phyloP scores from a whole-genome alignment of 352 stramenopile species.

The Aphanomyces invadans region DNA sequence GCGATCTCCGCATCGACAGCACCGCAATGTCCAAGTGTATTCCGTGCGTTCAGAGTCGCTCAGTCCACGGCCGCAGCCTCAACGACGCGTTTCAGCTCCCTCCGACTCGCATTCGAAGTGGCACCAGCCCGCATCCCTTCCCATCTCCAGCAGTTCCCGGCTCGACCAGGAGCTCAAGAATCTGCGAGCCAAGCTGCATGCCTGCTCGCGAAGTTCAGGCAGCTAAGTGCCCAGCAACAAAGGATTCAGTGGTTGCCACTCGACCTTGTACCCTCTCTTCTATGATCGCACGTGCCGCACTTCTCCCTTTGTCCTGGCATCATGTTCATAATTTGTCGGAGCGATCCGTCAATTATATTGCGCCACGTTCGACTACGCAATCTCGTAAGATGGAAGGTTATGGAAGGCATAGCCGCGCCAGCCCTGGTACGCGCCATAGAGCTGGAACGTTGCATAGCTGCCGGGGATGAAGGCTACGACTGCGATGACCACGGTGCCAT shows the following conservation, averaged over 20 bases:
- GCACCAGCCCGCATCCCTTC: too few relatives aligned
- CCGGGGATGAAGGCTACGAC: conserved; percentile 15
- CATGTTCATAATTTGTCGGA: too few relatives aligned
- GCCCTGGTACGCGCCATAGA: conserved; percentile 21
- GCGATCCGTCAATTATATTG: too few relatives aligned
- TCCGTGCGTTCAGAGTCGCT: background rate
- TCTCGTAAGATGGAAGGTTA: conserved; percentile 20
- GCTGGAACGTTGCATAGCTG: conserved; percentile 10
- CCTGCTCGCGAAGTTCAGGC: background rate
- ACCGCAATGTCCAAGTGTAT: background rate
- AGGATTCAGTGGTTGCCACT: background rate
- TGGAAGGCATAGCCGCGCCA: conserved; percentile 20
- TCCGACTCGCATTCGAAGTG: too few relatives aligned
- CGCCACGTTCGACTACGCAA: too few relatives aligned
- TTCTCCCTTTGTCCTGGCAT: too few relatives aligned
- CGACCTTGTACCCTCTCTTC: too few relatives aligned
- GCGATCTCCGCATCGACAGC: background rate
- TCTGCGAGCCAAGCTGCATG: conserved; percentile 3
- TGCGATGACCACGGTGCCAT: background rate
- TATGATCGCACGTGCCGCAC: too few relatives aligned
- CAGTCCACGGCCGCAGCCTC: background rate
- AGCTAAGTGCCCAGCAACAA: background rate
- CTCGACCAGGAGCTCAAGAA: conserved; percentile 9
- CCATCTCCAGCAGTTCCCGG: background rate
- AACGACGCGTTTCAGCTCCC: too few relatives aligned